Conservation (phyloP, 805 yeast species). For the Yamadazyma ubonensis region DNA sequence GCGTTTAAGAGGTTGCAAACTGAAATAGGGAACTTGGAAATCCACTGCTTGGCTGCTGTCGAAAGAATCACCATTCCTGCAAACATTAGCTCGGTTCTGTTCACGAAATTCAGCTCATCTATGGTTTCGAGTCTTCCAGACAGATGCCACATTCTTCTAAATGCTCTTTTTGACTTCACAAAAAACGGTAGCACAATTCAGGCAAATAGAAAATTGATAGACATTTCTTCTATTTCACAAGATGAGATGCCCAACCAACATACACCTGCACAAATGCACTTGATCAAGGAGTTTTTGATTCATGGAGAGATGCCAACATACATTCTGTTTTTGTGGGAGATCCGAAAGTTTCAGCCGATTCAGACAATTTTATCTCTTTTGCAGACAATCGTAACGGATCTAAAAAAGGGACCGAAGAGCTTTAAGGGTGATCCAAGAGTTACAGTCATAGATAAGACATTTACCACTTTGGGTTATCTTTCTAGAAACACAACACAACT, state of each 20-base stretch:
- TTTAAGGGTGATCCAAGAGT: slow-evolving; percentile 14
- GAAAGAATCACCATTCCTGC: slow-evolving; percentile 9
- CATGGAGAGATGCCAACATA: slow-evolving; percentile 10
- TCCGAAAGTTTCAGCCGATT: slow-evolving; percentile 16
- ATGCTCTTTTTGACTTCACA: slow-evolving; percentile 2
- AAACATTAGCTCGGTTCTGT: slow-evolving; percentile 8
- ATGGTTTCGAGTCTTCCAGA: slow-evolving; percentile 14
- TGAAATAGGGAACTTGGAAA: slow-evolving; percentile 6
- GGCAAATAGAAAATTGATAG: neutral
- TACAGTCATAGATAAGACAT: slow-evolving; percentile 14
- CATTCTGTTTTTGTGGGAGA: slow-evolving; percentile 10
- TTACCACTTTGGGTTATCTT: slow-evolving; percentile 19
- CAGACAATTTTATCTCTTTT: slow-evolving; percentile 13
- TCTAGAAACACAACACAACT: slow-evolving; percentile 23
- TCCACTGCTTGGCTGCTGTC: slow-evolving; percentile 12
- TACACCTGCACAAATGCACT: slow-evolving; percentile 5
- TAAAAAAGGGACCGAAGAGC: slow-evolving; percentile 2
- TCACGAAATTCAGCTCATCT: slow-evolving; percentile 12
- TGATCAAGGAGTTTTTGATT: slow-evolving; percentile 7
- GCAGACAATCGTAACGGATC: slow-evolving; percentile 6
- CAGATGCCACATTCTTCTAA: slow-evolving; percentile 11
- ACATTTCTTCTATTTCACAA: slow-evolving; percentile 7
- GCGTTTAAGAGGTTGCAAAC: neutral
- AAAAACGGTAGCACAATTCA: neutral
- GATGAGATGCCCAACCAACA: slow-evolving; percentile 1